Base-by-base conservation (phyloP, 371 early-diverging fungal species). In the Capniomyces stellatus region DNA sequence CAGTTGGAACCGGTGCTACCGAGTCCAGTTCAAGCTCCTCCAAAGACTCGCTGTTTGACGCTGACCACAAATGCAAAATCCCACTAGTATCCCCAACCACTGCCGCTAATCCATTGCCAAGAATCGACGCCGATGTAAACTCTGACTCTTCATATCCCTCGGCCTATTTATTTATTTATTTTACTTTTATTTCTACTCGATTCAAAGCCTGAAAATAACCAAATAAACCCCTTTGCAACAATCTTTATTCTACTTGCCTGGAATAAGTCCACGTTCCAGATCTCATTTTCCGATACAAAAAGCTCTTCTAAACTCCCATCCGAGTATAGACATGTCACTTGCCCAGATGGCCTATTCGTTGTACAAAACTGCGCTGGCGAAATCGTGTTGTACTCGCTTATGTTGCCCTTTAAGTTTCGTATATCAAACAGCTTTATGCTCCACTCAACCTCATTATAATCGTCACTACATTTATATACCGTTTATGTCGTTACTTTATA, bases 341-440 rank as follows among this genome's bases (percentile, higher is more conserved):
- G 64, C 85, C 86, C 56, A 85, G 75, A 43, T 76, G 76, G 0
- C n/a, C 82, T 83, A 8, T 80, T 72, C 0, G 77, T 79, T 0
- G 79, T 77, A 2, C 78, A 72, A 10, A 85, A 68, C 3, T 77
- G 77, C 1, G 87, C 82, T 52, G 24, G 89, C 79, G 1, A 83
- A 78, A 46, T 74, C 68, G 1, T 83, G 73, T 42, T 53, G 21
- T 40, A 53, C 60, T 82, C 83, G 2, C 77, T 75, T 15, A 88
- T 59, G 1, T 82, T 74, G 29, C 76, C 71, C 59, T 81, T 71
- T 27, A 70, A 54, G 54, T 80, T 83, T 29, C 90, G 71, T 24
- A 86, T 73, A 58, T 92, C 94, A 55, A 78, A 93, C 12, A 92
- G 72, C 64, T 82, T 83, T 30, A 92, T 83, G 29, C 82, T 56